Evolutionary conservation across 257 asterid genomes (phyloP).

Genomic region (Cynanchum wilfordii): DNA sequence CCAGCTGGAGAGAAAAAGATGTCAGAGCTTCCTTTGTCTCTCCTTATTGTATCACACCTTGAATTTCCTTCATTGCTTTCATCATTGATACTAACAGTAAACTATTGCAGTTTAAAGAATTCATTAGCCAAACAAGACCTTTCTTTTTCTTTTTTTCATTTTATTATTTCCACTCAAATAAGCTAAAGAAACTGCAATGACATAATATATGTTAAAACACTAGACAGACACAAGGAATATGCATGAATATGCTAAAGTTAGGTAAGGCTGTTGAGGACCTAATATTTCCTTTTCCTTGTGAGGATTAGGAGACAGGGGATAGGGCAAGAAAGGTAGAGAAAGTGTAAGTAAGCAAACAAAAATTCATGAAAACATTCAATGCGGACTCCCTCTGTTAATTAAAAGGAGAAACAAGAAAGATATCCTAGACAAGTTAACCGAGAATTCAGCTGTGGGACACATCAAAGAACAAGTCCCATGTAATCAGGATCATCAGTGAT

Average conservation of each 20-base stretch:
- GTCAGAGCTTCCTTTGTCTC: constrained; percentile 25
- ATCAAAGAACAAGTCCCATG: constrained; percentile 7
- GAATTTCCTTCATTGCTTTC: constrained; percentile 20
- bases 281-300: neutral
- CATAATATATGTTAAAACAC: neutral
- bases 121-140: constrained; percentile 13
- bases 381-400: neutral
- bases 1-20: constrained; percentile 25
- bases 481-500: constrained; percentile 10
- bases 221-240: neutral
- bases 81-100: constrained; percentile 23
- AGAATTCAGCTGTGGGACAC: constrained; percentile 6
- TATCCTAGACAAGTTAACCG: constrained; percentile 8
- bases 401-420: neutral
- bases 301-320: neutral
- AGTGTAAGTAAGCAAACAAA: neutral
- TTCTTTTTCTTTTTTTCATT: constrained; percentile 9
- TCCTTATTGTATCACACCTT: constrained; percentile 11
- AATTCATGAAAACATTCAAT: neutral
- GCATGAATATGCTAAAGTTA: neutral
- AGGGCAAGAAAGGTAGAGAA: neutral
- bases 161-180: neutral
- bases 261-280: neutral
- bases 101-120: constrained; percentile 29
- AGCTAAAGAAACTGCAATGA: neutral